phyloP scores from a whole-genome alignment of 2,329 filamentous ascomycete genomes.

The Neobulgaria alba region DNA sequence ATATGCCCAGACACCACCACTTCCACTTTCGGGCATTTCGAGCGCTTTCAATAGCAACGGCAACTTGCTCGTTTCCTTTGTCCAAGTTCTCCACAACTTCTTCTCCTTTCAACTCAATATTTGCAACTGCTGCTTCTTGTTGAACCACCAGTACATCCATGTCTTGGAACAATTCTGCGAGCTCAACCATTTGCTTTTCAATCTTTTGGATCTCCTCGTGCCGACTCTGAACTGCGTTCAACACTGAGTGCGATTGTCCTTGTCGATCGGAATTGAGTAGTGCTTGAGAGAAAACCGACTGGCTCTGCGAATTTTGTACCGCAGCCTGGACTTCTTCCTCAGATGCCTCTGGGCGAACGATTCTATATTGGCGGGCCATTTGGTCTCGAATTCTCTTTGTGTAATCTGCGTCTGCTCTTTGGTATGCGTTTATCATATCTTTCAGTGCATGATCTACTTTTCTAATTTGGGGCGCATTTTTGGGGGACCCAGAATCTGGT shows the following conservation, averaged over 20 bases:
- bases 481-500: conserved; percentile 62
- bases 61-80: conserved; percentile 78
- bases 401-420: conserved; percentile 71
- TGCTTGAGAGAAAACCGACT: conserved; percentile 75
- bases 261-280: conserved; percentile 73
- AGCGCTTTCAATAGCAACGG: conserved; percentile 72
- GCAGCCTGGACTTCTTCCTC: conserved; percentile 71
- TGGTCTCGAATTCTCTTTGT: conserved; percentile 73
- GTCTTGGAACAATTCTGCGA: conserved; percentile 82
- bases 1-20: conserved; percentile 87
- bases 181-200: conserved; percentile 78
- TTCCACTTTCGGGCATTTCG: conserved; percentile 64
- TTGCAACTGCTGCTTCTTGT: conserved; percentile 70
- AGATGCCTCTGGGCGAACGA: conserved; percentile 73
- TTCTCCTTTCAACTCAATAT: conserved; percentile 81
- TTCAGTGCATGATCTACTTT: conserved; percentile 74
- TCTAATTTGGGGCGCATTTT: conserved; percentile 73
- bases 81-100: conserved; percentile 77
- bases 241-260: conserved; percentile 70
- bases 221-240: conserved; percentile 72
- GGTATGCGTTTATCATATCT: conserved; percentile 72
- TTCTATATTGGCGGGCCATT: conserved; percentile 82
- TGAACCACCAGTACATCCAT: conserved; percentile 79
- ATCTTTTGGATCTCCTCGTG: conserved; percentile 88
- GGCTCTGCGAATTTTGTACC: conserved; percentile 59